Evolutionary conservation across 106 monocot species (phyloP).

Genomic region (Platanthera guangdongensis): DNA sequence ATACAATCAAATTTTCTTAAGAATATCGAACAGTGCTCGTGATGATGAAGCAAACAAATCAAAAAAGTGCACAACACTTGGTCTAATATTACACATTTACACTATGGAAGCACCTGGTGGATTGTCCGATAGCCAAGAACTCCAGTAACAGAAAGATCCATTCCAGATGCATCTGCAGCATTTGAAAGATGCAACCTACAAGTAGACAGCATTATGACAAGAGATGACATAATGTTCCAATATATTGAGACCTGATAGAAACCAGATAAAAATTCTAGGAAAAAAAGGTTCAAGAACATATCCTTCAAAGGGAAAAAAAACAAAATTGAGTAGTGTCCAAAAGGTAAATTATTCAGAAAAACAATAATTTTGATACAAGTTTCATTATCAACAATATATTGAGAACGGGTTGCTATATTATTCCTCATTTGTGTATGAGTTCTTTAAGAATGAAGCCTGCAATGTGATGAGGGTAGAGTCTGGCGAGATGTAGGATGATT

Average conservation of each 20-base stretch:
- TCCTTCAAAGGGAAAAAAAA: neutral
- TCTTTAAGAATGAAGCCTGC: too few relatives aligned
- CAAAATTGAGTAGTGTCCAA: neutral
- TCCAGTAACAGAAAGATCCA: slow-evolving; percentile 68
- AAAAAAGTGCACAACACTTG: neutral
- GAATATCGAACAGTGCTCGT: neutral
- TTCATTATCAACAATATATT: neutral
- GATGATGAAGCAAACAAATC: neutral
- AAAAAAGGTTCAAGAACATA: neutral
- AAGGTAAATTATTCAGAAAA: neutral
- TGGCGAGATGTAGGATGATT: too few relatives aligned
- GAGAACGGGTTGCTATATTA: too few relatives aligned
- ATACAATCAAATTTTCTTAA: neutral
- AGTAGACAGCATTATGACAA: neutral
- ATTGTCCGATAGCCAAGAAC: slow-evolving; percentile 84
- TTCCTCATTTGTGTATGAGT: too few relatives aligned
- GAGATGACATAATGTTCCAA: neutral
- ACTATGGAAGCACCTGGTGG: slow-evolving; percentile 57
- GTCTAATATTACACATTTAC: neutral
- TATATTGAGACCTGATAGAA: neutral
- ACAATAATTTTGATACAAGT: neutral
- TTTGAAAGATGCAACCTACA: slow-evolving; percentile 49
- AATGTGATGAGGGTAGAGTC: too few relatives aligned
- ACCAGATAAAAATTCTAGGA: neutral
- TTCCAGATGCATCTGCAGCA: slow-evolving; percentile 63